A percentile compares a stretch with the other conserved stretches of the same genome.
These are phyloP conservation scores for Periglandula ipomoeae DNA, from an alignment of 2,329 filamentous ascomycete species.

Conservation along the genomic window DNA sequence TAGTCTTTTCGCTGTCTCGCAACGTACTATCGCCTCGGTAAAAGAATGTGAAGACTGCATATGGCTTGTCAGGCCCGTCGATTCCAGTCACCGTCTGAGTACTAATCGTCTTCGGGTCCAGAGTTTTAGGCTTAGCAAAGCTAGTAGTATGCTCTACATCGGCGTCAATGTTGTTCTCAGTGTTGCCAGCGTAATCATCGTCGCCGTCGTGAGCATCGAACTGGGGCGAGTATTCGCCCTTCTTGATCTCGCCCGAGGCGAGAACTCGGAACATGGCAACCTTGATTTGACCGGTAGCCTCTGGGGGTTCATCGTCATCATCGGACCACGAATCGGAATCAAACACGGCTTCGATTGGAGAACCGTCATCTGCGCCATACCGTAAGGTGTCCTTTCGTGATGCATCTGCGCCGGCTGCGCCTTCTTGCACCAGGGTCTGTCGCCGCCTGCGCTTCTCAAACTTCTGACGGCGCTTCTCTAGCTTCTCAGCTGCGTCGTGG, in stretches of 20 bases:
- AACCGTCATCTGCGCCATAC: conserved; percentile 69
- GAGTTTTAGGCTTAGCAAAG: conserved; percentile 90
- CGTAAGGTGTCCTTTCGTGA: conserved; percentile 53
- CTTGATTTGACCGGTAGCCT: conserved; percentile 96
- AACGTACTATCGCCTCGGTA: conserved; percentile 87
- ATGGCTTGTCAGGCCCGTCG: conserved; percentile 90
- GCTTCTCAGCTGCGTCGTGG: conserved; percentile 78
- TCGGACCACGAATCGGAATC: conserved; percentile 69
- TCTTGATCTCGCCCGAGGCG: conserved; percentile 93
- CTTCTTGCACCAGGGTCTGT: conserved; percentile 40
- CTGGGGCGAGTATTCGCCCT: conserved; percentile 94
- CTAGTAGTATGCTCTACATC: conserved; percentile 96
- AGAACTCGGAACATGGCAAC: conserved; percentile 92
- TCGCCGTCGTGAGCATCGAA: conserved; percentile 96
- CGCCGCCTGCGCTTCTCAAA: conserved; percentile 60
- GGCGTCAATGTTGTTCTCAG: conserved; percentile 55
- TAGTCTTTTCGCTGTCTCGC: too few species aligned
- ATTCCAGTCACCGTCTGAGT: conserved; percentile 99
- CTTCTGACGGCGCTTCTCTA: conserved; percentile 81
- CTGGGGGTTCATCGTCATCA: conserved; percentile 80
- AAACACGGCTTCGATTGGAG: conserved; percentile 59
- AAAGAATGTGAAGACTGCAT: conserved; percentile 95
- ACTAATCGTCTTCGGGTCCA: conserved; percentile 95
- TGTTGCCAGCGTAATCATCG: conserved; percentile 51
- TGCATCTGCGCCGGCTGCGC: conserved; percentile 22